Conservation (phyloP, 1,284 basidiomycete species). For the Irpex sp. region DNA sequence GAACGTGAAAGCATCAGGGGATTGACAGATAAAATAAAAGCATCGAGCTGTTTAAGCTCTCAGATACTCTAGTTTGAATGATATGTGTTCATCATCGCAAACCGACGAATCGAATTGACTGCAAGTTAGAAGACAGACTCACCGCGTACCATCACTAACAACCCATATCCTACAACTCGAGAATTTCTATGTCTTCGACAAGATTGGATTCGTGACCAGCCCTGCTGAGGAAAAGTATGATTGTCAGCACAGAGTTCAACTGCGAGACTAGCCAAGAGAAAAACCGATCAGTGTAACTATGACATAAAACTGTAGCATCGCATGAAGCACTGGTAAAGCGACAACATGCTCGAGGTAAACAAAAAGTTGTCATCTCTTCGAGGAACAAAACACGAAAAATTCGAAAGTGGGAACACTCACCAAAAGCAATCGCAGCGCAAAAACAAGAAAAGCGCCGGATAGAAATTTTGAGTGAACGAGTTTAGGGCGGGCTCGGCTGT, state of each 20-base stretch:
- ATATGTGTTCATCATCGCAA: slow-evolving; percentile 52
- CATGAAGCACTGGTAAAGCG: slow-evolving; percentile 45
- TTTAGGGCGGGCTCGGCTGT: slow-evolving; percentile 17
- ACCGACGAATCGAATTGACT: slow-evolving; percentile 10
- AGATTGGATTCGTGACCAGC: no score
- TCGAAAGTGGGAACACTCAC: slow-evolving; percentile 19
- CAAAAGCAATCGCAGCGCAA: not conserved
- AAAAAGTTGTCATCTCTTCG: slow-evolving; percentile 54
- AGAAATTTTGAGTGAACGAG: slow-evolving; percentile 12
- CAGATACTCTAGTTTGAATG: slow-evolving; percentile 90
- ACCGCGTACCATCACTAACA: not conserved
- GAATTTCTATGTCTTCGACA: no score
- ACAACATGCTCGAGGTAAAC: slow-evolving; percentile 44
- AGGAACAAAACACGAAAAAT: slow-evolving; percentile 13
- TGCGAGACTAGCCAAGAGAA: slow-evolving; percentile 8
- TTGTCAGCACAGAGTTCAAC: slow-evolving; percentile 10
- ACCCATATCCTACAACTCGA: no score
- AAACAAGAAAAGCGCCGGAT: slow-evolving; percentile 1
- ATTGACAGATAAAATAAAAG: slow-evolving; percentile 62
- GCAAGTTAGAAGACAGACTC: slow-evolving; percentile 9
- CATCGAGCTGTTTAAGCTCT: slow-evolving; percentile 59
- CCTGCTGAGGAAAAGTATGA: slow-evolving; percentile 3
- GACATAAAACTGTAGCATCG: slow-evolving; percentile 62
- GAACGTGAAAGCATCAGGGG: slow-evolving; percentile 41
- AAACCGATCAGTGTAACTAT: slow-evolving; percentile 86